Conservation (phyloP, 2,329 filamentous ascomycete species). For the Penicillium brevicompactum region DNA sequence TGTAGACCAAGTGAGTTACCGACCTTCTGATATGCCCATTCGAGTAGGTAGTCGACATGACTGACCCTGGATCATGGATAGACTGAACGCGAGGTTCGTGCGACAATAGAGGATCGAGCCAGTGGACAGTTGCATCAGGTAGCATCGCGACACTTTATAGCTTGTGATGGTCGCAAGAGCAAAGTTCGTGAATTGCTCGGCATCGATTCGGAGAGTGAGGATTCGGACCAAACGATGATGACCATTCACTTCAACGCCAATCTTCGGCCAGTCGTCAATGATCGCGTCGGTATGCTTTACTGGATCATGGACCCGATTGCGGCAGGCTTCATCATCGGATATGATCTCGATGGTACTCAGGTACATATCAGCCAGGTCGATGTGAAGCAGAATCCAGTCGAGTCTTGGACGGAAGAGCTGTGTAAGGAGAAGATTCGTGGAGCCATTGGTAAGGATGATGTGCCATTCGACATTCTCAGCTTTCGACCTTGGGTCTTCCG, state of each 20-base stretch:
- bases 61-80: background rate
- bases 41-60: background rate
- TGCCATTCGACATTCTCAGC: conserved; percentile 43
- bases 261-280: conserved; percentile 40
- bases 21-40: background rate
- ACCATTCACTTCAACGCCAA: conserved; percentile 51
- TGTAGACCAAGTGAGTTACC: conserved; percentile 3
- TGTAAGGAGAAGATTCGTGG: conserved; percentile 35
- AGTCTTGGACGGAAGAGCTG: conserved; percentile 40
- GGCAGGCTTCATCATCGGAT: conserved; percentile 49
- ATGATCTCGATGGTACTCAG: conserved; percentile 45
- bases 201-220: conserved; percentile 46
- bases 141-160: conserved; percentile 36
- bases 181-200: conserved; percentile 33
- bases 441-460: conserved; percentile 28
- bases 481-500: conserved; percentile 47
- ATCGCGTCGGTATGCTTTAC: conserved; percentile 49
- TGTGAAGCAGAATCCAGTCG: conserved; percentile 37
- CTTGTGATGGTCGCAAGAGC: conserved; percentile 40
- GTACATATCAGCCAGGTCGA: conserved; percentile 51
- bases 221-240: conserved; percentile 51
- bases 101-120: conserved; percentile 2
- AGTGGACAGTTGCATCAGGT: conserved; percentile 24
- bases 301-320: conserved; percentile 49
- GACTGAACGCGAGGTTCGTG: conserved; percentile 3